phyloP scores from a whole-genome alignment of 139 green algal species.

The Coccomyxa sp. region DNA sequence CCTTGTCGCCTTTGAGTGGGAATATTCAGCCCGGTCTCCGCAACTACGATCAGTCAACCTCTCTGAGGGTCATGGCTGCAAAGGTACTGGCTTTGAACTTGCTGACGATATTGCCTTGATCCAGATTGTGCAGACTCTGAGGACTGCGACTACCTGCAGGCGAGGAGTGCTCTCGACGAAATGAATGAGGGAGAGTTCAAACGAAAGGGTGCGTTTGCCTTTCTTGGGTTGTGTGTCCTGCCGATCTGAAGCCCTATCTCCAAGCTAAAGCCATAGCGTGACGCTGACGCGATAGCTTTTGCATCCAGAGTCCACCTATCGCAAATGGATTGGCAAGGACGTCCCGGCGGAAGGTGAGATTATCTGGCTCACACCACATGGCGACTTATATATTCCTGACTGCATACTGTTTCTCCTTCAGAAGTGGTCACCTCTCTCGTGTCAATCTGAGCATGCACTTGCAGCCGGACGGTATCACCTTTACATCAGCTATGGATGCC shows the following conservation, averaged over 20 bases:
- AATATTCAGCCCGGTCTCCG: too few relatives aligned
- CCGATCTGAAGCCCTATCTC: background rate
- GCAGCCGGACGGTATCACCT: slow-evolving; percentile 88
- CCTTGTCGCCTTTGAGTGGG: too few relatives aligned
- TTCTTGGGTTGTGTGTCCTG: background rate
- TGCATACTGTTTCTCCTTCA: background rate
- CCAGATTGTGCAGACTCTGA: too few relatives aligned
- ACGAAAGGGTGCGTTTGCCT: slow-evolving; percentile 8
- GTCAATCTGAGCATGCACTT: background rate
- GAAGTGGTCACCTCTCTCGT: background rate
- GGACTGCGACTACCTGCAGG: too few relatives aligned
- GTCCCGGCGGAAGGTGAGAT: slow-evolving; percentile 53
- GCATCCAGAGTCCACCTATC: slow-evolving; percentile 28
- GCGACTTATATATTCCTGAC: background rate
- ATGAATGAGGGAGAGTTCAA: slow-evolving; percentile 36
- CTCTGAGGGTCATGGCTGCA: too few relatives aligned
- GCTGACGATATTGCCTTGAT: too few relatives aligned
- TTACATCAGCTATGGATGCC: slow-evolving; percentile 92
- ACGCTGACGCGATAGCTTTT: slow-evolving; percentile 16
- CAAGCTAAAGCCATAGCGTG: background rate
- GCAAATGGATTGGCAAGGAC: slow-evolving; percentile 35
- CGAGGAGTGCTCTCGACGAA: slow-evolving; percentile 53
- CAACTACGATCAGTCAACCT: too few relatives aligned
- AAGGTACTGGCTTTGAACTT: too few relatives aligned
- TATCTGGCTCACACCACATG: background rate